Conservation (phyloP, 1,139 yeast species). For the Protomyces pachydermus region DNA sequence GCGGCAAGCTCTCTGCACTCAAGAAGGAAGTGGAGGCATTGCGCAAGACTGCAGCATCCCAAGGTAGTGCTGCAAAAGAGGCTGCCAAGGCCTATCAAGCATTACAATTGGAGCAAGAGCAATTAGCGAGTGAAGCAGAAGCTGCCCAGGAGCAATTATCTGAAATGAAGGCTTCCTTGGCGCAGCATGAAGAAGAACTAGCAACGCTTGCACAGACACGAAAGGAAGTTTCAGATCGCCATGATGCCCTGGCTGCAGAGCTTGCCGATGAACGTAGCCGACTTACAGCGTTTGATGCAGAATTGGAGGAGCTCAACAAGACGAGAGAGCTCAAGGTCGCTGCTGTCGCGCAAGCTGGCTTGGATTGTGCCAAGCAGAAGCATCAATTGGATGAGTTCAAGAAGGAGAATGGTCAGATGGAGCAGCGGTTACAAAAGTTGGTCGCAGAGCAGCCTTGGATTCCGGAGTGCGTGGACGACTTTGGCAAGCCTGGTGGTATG, state of each 20-base stretch:
- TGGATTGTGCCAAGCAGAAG: constrained; percentile 54
- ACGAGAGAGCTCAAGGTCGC: constrained; percentile 53
- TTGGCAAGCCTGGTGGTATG: constrained; percentile 41
- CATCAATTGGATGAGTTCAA: constrained; percentile 62
- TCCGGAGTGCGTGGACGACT: constrained; percentile 52
- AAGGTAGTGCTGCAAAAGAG: constrained; percentile 46
- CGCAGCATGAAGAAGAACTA: constrained; percentile 30
- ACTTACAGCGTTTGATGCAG: constrained; percentile 70
- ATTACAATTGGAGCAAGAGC: constrained; percentile 68
- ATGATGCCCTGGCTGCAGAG: constrained; percentile 35
- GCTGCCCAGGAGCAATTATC: constrained; percentile 36
- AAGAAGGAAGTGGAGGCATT: constrained; percentile 50
- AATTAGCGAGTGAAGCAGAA: constrained; percentile 54
- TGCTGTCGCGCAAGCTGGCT: constrained; percentile 48
- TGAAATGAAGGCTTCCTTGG: constrained; percentile 29
- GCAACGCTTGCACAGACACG: constrained; percentile 22
- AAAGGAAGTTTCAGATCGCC: constrained; percentile 24
- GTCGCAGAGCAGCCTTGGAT: constrained; percentile 68
- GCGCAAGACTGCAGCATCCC: constrained; percentile 41
- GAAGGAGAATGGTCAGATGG: constrained; percentile 45
- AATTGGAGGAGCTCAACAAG: constrained; percentile 58
- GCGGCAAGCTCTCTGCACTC: constrained; percentile 68
- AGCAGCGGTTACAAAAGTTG: constrained; percentile 48
- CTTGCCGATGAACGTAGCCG: constrained; percentile 61
- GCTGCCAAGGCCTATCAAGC: constrained; percentile 57